A percentile compares a stretch with the other conserved stretches of the same genome.
Conservation (phyloP, 768 basidiomycete genomes). For the Mycena floridula region DNA sequence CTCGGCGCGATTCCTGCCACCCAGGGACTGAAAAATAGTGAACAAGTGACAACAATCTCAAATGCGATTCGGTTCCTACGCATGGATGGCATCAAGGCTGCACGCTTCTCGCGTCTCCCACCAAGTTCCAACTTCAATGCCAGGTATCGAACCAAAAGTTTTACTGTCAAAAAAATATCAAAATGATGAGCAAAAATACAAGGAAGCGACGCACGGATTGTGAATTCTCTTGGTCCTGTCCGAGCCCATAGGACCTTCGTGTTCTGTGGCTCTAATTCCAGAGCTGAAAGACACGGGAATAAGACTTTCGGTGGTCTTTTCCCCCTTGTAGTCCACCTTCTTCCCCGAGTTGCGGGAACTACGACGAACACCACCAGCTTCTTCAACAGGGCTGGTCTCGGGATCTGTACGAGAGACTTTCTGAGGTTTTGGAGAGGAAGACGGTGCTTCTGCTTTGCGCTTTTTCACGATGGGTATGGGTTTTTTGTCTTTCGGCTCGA, state of each 20-base stretch:
- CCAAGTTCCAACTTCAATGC: constrained; percentile 73
- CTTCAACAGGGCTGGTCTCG: constrained; percentile 5
- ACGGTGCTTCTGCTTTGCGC: constrained; percentile 24
- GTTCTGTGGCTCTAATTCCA: constrained; percentile 28
- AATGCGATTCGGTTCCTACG: constrained; percentile 40
- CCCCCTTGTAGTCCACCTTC: constrained; percentile 45
- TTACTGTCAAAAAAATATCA: constrained; percentile 40
- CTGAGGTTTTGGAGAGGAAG: constrained; percentile 26
- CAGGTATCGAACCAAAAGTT: constrained; percentile 76
- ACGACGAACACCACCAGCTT: constrained; percentile 39
- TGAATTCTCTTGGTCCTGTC: constrained; percentile 28
- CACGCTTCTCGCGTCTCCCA: constrained; percentile 72
- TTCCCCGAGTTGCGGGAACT: constrained; percentile 64
- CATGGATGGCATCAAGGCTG: constrained; percentile 76
- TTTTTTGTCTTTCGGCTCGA: constrained; percentile 41
- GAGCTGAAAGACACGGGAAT: constrained; percentile 32
- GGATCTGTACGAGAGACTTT: constrained; percentile 14
- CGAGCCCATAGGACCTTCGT: constrained; percentile 30
- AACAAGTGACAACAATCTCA: constrained; percentile 3
- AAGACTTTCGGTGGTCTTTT: constrained; percentile 27
- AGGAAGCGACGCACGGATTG: constrained; percentile 42
- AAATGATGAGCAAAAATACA: not conserved
- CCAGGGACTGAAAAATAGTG: constrained; percentile 48
- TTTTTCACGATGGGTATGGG: constrained; percentile 22
- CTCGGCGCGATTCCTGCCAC: constrained; percentile 73